Evolutionary conservation across 768 basidiomycete genomes (phyloP).

Genomic region (Auriculariales sp.): DNA sequence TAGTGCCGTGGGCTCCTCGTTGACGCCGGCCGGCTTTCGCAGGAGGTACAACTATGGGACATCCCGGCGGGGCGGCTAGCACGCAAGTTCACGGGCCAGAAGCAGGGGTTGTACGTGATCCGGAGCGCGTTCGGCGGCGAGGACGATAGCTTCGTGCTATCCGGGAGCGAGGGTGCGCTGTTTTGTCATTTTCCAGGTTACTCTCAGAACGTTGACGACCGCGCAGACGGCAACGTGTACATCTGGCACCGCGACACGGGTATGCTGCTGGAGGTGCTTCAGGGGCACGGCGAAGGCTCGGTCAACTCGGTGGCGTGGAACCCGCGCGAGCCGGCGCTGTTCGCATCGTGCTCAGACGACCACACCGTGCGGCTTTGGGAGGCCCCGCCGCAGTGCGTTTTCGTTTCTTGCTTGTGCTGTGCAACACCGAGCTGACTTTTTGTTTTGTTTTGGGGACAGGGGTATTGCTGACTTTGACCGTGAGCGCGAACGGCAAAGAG

Average conservation of each 20-base stretch:
- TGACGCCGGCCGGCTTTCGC: conserved; percentile 4
- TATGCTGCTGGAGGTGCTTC: conserved; percentile 68
- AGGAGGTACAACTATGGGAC: conserved; percentile 90
- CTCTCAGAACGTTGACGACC: conserved; percentile 7
- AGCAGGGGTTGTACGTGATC: conserved; percentile 72
- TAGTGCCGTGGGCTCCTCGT: background rate
- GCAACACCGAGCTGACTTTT: no score
- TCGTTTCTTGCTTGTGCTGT: no score
- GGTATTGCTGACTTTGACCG: background rate
- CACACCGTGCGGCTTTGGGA: conserved; percentile 85
- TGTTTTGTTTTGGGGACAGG: no score
- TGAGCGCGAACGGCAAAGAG: background rate
- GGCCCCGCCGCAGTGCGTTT: conserved; percentile 22
- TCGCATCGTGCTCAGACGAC: conserved; percentile 95
- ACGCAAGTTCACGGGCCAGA: conserved; percentile 76
- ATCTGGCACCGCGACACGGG: conserved; percentile 89
- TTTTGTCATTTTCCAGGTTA: background rate
- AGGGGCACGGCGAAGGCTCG: conserved; percentile 76
- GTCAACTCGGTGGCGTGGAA: conserved; percentile 98
- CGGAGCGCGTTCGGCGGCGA: conserved; percentile 89
- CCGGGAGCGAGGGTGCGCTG: conserved; percentile 82
- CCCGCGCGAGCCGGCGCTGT: conserved; percentile 75
- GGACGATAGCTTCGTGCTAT: conserved; percentile 77
- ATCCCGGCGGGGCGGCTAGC: conserved; percentile 48
- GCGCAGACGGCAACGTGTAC: conserved; percentile 79